These are phyloP conservation scores for Suhomyces guaymorum DNA, from an alignment of 1,139 yeast genomes.

Conservation along the genomic window DNA sequence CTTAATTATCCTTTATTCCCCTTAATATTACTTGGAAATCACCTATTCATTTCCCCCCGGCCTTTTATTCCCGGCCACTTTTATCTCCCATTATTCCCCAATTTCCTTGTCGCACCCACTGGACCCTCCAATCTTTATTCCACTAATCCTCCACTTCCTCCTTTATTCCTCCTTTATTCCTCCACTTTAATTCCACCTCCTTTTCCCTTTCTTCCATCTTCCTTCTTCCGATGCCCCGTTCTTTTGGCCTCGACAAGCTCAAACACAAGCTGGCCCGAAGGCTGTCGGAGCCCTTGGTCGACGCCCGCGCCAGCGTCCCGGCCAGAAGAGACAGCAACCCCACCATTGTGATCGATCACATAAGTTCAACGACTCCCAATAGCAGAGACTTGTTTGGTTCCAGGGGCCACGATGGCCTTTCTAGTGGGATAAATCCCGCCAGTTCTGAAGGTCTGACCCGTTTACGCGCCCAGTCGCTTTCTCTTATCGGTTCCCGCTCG, in stretches of 20 bases:
- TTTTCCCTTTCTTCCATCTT: neutral
- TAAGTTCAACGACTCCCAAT: too few relatives aligned
- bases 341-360: slow-evolving; percentile 20
- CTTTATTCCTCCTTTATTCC: neutral
- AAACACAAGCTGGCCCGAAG: slow-evolving; percentile 18
- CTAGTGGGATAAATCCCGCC: too few relatives aligned
- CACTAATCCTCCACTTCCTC: too few relatives aligned
- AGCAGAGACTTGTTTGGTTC: too few relatives aligned
- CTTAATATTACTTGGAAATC: too few relatives aligned
- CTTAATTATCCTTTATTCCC: too few relatives aligned
- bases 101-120: too few relatives aligned
- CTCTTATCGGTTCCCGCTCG: slow-evolving; percentile 18
- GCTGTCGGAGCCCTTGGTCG: slow-evolving; percentile 17
- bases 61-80: too few relatives aligned
- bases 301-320: slow-evolving; percentile 8
- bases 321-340: slow-evolving; percentile 25
- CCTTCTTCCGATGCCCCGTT: slow-evolving; percentile 8
- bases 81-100: too few relatives aligned
- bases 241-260: slow-evolving; percentile 17
- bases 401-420: too few relatives aligned
- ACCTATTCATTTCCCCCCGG: too few relatives aligned
- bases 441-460: slow-evolving; percentile 12
- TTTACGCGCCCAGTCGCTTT: slow-evolving; percentile 23
- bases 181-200: slow-evolving; percentile 1
- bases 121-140: too few relatives aligned